These are phyloP conservation scores for Emergomyces pasteurianus DNA, from an alignment of 2,329 filamentous ascomycete genomes.

Conservation along the genomic window DNA sequence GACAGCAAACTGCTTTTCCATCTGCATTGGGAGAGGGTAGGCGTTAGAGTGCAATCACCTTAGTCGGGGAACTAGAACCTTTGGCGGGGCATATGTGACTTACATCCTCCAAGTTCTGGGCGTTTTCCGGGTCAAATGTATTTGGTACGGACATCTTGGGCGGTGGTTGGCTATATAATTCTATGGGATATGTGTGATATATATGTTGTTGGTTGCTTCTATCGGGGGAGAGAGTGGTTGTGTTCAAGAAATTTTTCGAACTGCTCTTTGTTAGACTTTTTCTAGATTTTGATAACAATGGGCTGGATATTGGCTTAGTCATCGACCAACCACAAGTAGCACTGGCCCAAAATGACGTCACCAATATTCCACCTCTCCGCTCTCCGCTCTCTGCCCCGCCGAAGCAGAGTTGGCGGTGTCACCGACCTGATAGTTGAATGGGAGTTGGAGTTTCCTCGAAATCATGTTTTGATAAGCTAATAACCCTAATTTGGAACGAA, in stretches of 20 bases:
- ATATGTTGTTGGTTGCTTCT: not conserved
- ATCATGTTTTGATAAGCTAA: too few relatives aligned
- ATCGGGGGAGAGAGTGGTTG: not conserved
- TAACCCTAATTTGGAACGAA: too few relatives aligned
- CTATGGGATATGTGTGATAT: not conserved
- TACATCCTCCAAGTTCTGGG: slow-evolving; percentile 59
- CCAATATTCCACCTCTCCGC: too few relatives aligned
- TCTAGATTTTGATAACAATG: not conserved
- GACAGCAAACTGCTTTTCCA: slow-evolving; percentile 98
- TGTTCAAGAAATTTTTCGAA: not conserved
- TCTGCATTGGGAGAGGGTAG: slow-evolving; percentile 40
- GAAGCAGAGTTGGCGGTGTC: too few relatives aligned
- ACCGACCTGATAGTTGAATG: too few relatives aligned
- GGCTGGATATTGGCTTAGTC: too few relatives aligned
- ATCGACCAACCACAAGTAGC: too few relatives aligned
- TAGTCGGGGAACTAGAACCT: not conserved
- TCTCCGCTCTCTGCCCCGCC: too few relatives aligned
- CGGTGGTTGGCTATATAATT: not conserved
- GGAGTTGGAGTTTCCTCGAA: too few relatives aligned
- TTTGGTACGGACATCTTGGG: not conserved
- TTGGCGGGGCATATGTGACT: slow-evolving; percentile 20
- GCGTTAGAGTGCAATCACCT: not conserved
- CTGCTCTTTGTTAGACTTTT: not conserved
- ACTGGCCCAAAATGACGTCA: too few relatives aligned
- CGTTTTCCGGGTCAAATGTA: slow-evolving; percentile 44